Conservation (phyloP, 169 alveolate species). For the Cryptosporidium meleagridis region DNA sequence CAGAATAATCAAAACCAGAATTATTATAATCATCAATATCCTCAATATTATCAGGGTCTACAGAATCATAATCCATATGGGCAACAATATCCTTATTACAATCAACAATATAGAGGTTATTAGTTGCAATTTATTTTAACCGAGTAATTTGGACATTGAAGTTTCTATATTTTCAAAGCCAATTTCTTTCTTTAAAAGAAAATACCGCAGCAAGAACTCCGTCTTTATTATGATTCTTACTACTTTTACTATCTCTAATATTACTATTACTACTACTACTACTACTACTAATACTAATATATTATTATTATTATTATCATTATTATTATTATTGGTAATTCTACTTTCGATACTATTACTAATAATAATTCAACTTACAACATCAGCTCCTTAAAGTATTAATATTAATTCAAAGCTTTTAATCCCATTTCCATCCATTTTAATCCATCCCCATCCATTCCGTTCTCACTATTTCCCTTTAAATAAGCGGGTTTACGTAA, state of each 20-base stretch:
- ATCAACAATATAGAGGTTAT: slow-evolving; percentile 64
- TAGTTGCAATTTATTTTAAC: not conserved
- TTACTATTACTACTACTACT: not conserved
- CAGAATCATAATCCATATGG: not conserved
- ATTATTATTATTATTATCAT: no score
- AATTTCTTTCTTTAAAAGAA: no score
- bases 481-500: no score
- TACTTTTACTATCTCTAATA: not conserved
- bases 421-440: not conserved
- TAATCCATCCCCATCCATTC: no score
- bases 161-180: not conserved
- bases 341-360: no score
- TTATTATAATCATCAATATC: not conserved
- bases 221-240: not conserved
- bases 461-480: no score
- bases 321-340: no score
- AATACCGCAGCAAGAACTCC: not conserved
- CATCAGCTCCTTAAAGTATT: not conserved
- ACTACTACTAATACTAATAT: not conserved
- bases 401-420: not conserved
- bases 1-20: slow-evolving; percentile 2
- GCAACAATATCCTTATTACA: slow-evolving; percentile 34
- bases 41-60: slow-evolving; percentile 18
- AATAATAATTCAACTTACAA: no score
- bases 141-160: not conserved